Conservation (phyloP, 805 yeast genomes). For the Wickerhamomyces ciferrii region DNA sequence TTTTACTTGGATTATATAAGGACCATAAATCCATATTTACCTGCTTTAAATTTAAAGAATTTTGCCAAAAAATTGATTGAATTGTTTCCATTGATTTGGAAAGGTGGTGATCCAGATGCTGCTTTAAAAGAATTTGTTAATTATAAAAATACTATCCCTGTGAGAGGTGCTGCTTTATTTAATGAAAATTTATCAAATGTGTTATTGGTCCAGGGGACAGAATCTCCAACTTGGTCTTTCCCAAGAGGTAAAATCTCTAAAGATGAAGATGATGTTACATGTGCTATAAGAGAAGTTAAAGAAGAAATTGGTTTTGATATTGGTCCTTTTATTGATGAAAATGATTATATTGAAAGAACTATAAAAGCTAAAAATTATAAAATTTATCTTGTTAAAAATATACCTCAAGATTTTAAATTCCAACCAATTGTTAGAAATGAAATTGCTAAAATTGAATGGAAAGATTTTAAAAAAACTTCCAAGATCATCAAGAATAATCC, state of each 20-base stretch:
- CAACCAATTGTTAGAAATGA: conserved; percentile 84
- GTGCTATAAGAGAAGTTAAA: conserved; percentile 86
- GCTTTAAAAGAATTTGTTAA: conserved; percentile 76
- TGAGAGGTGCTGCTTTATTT: conserved; percentile 89
- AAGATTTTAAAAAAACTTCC: conserved; percentile 41
- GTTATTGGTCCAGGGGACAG: conserved; percentile 79
- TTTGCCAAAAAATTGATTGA: conserved; percentile 67
- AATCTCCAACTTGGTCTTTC: conserved; percentile 84
- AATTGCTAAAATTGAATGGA: conserved; percentile 81
- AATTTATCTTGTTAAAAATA: conserved; percentile 69
- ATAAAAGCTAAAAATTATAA: conserved; percentile 80
- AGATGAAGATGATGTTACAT: conserved; percentile 80
- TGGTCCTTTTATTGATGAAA: conserved; percentile 56
- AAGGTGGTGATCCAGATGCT: conserved; percentile 75
- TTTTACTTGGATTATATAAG: conserved; percentile 84
- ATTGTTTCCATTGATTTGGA: conserved; percentile 73
- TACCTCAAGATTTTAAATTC: conserved; percentile 73
- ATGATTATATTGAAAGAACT: conserved; percentile 76
- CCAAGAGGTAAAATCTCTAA: conserved; percentile 97
- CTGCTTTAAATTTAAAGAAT: conserved; percentile 68
- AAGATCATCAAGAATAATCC: conserved; percentile 23
- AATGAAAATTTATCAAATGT: conserved; percentile 66
- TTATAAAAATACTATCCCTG: conserved; percentile 90
- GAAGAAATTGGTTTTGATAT: conserved; percentile 95
- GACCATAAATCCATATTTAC: conserved; percentile 67